A percentile compares a stretch with the other conserved stretches of the same genome.
Conservation (phyloP, 2,329 filamentous ascomycete species). For the Xylaria sp. region DNA sequence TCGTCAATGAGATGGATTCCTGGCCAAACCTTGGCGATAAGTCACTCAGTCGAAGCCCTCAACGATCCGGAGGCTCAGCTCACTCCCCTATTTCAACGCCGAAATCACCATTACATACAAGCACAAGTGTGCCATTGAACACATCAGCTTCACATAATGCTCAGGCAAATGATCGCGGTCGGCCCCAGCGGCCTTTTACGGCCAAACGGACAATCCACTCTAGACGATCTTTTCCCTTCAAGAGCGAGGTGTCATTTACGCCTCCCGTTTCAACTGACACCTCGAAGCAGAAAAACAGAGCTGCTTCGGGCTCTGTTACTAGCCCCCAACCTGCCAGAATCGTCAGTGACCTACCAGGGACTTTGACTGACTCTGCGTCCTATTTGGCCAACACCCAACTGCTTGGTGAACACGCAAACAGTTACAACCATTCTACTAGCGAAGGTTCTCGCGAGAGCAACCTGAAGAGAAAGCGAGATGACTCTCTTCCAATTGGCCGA, state of each 20-base stretch:
- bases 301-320: background rate
- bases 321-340: background rate
- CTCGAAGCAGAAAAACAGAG: background rate
- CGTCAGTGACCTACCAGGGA: background rate
- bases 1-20: background rate
- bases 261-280: background rate
- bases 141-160: background rate
- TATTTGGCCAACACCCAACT: background rate
- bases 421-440: background rate
- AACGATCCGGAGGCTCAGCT: background rate
- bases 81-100: background rate
- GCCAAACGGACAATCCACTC: slow-evolving; percentile 7
- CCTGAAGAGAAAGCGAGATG: slow-evolving; percentile 6
- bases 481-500: background rate
- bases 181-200: slow-evolving; percentile 1
- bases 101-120: background rate
- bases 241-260: background rate
- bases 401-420: background rate
- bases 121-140: background rate
- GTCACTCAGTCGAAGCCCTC: background rate
- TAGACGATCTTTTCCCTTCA: background rate
- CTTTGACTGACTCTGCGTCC: background rate
- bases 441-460: background rate
- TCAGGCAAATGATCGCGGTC: background rate
- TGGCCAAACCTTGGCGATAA: background rate